phyloP scores from a whole-genome alignment of 2,329 filamentous ascomycete species.

The Coniochaeta sp. region DNA sequence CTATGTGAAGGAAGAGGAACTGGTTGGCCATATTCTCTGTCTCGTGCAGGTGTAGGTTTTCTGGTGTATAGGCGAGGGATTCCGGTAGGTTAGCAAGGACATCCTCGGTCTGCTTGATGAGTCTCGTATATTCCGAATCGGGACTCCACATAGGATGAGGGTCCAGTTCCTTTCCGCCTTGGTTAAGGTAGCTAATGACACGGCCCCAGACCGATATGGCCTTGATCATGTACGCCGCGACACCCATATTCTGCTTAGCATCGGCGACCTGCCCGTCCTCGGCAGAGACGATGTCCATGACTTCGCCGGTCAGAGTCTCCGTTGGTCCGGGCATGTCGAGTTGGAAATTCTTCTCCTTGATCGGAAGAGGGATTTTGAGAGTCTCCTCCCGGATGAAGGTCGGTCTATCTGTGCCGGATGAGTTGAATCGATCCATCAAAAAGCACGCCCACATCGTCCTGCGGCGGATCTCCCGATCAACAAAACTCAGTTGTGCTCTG shows the following conservation, averaged over 20 bases:
- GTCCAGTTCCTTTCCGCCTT: conserved; percentile 79
- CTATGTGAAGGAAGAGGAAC: conserved; percentile 85
- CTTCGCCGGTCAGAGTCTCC: conserved; percentile 68
- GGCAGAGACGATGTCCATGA: conserved; percentile 53
- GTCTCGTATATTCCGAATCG: conserved; percentile 65
- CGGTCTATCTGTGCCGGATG: conserved; percentile 85
- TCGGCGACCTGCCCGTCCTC: conserved; percentile 59
- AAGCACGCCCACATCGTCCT: conserved; percentile 98
- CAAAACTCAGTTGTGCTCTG: conserved; percentile 68
- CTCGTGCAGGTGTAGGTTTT: conserved; percentile 79
- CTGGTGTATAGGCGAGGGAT: conserved; percentile 63
- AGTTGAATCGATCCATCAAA: conserved; percentile 95
- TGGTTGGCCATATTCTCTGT: conserved; percentile 84
- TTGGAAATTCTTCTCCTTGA: conserved; percentile 83
- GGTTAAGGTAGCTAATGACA: conserved; percentile 82
- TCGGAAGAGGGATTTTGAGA: conserved; percentile 80
- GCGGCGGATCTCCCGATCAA: conserved; percentile 85
- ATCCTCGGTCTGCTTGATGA: conserved; percentile 64
- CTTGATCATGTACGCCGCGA: conserved; percentile 82
- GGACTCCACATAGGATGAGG: conserved; percentile 71
- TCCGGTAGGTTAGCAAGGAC: conserved; percentile 64
- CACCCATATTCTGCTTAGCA: conserved; percentile 81
- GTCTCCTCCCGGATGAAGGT: conserved; percentile 87
- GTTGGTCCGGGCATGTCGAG: conserved; percentile 86
- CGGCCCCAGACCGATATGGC: conserved; percentile 83